Base-by-base conservation (phyloP, 805 yeast species). In the Hanseniaspora mollemarum region DNA sequence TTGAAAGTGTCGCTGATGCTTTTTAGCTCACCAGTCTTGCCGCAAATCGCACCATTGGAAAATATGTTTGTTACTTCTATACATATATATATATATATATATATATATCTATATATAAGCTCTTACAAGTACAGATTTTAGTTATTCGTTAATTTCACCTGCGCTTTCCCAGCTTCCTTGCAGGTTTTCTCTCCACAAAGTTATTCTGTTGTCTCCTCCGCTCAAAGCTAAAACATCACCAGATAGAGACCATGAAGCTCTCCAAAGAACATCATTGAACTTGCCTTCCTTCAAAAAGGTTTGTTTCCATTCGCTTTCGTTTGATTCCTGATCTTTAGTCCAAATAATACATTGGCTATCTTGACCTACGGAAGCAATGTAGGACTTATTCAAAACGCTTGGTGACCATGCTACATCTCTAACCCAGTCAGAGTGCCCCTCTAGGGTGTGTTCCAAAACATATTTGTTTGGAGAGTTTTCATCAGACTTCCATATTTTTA, bases 321-420 rank as follows among this genome's bases (percentile, higher is more conserved):
- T 65, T 46, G 70, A 74, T 56, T 81, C 88, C 66, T 87, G 90
- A 15, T 48, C 51, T 10, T 40, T 38, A 8, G 95, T 81, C 99
- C 99, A 92, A 63, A 92, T 83, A 54, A 88, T 72, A 46, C 94
- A 96, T 0, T 94, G 83, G 65, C 86, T 81, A 67, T 92, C 99
- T 69, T 92, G 97, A 21, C 97, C 88, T 9, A 96, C 96, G 33
- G 95, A 80, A 13, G 97, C 98, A 59, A 92, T 83, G 65, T 87
- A 90, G 13, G 94, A 80, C 58, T 85, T 82, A 43, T 86, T 76
- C 55, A 92, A 74, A 43, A 86, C 79, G 1, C 95, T 80, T 43
- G 97, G 96, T 19, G 96, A 87, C 98, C 98, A 92, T 3, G 94
- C 87, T 54, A 90, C 96, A 64, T 92, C 99, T 67, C 98, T 81